Evolutionary conservation across 768 basidiomycete species (phyloP).

Genomic region (Mycena filopes): DNA sequence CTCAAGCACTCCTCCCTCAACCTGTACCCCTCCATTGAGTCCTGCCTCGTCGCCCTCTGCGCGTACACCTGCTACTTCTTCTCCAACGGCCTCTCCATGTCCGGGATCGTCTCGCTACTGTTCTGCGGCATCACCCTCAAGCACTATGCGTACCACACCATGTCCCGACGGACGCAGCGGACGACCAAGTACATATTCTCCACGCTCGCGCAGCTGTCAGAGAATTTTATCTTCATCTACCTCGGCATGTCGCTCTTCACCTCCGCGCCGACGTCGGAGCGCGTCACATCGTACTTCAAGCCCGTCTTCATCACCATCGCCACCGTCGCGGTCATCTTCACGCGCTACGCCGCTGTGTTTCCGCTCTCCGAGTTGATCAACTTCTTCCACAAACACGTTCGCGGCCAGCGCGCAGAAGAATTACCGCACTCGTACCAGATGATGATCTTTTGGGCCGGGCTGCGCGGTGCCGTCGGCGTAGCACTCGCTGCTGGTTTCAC

Average conservation of each 20-base stretch:
- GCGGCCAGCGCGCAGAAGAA: slow-evolving; percentile 89
- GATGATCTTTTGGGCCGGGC: slow-evolving; percentile 99
- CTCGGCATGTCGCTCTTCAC: slow-evolving; percentile 98
- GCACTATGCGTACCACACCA: slow-evolving; percentile 99
- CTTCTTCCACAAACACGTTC: slow-evolving; percentile 83
- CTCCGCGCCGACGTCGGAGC: slow-evolving; percentile 78
- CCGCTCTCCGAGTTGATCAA: slow-evolving; percentile 96
- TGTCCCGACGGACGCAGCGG: slow-evolving; percentile 94
- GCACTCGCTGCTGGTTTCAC: slow-evolving; percentile 96
- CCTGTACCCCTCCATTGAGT: slow-evolving; percentile 92
- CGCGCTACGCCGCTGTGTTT: slow-evolving; percentile 95
- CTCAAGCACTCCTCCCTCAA: slow-evolving; percentile 93
- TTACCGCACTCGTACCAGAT: slow-evolving; percentile 98
- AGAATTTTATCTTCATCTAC: slow-evolving; percentile 99
- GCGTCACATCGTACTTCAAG: slow-evolving; percentile 88
- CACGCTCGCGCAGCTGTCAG: slow-evolving; percentile 92
- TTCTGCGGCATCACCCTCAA: slow-evolving; percentile 99
- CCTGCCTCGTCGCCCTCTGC: slow-evolving; percentile 93
- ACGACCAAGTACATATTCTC: slow-evolving; percentile 97
- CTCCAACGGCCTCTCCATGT: slow-evolving; percentile 95
- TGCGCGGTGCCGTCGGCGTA: slow-evolving; percentile 97
- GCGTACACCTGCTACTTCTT: slow-evolving; percentile 99
- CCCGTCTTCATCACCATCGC: slow-evolving; percentile 95
- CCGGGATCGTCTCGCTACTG: slow-evolving; percentile 95
- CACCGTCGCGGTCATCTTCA: slow-evolving; percentile 91